Conservation (phyloP, 2,329 filamentous ascomycete species). For the Endothia cerciana region DNA sequence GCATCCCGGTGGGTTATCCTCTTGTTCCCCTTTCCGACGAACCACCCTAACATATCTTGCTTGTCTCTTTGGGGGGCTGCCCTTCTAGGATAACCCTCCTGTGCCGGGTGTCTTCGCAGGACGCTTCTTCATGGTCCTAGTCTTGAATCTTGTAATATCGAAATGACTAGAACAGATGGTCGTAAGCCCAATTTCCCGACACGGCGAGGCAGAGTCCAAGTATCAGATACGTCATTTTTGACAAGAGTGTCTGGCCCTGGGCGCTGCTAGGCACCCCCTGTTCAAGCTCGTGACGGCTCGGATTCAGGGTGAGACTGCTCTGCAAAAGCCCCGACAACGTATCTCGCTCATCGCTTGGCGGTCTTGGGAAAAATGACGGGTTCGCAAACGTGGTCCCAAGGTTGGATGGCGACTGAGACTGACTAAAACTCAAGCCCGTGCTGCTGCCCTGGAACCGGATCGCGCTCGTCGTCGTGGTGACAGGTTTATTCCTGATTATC, state of each 20-base stretch:
- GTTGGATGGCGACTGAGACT: constrained; percentile 18
- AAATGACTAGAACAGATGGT: not conserved
- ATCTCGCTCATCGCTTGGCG: constrained; percentile 44
- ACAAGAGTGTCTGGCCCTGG: constrained; percentile 7
- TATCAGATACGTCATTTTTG: not conserved
- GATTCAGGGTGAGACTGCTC: constrained; percentile 46
- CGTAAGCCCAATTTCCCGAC: not conserved
- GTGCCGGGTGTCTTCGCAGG: not conserved
- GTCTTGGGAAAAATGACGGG: constrained; percentile 62
- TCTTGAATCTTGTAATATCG: not conserved
- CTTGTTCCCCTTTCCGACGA: not conserved
- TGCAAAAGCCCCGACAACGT: constrained; percentile 50
- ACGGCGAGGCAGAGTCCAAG: constrained; percentile 10
- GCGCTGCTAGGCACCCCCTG: not conserved
- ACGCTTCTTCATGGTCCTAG: not conserved
- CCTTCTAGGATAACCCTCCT: too few relatives aligned
- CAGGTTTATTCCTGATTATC: constrained; percentile 51
- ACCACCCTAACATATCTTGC: not conserved
- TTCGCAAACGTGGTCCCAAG: constrained; percentile 51
- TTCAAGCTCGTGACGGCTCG: not conserved
- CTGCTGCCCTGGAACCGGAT: constrained; percentile 52
- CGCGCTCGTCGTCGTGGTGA: constrained; percentile 43
- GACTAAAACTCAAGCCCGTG: constrained; percentile 21
- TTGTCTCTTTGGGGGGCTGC: not conserved
- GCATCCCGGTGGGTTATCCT: too few relatives aligned